Evolutionary conservation across 495 filamentous ascomycete genomes (phyloP).

Genomic region (Halenospora varia): DNA sequence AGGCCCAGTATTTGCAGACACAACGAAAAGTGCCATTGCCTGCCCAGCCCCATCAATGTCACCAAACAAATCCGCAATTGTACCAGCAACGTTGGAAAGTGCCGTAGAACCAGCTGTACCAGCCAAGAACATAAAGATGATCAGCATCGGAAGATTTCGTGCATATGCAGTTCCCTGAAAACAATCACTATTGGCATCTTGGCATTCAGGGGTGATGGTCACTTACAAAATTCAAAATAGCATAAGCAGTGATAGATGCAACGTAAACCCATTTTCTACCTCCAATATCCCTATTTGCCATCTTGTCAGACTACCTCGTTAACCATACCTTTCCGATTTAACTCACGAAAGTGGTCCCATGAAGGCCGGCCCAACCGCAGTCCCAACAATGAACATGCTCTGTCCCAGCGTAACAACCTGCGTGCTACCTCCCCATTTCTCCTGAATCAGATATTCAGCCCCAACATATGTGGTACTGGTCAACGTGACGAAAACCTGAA

Average conservation of each 20-base stretch:
- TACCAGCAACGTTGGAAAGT: constrained; percentile 35
- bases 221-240: constrained; percentile 30
- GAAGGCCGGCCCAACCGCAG: constrained; percentile 62
- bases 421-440: constrained; percentile 29
- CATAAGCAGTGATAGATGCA: constrained; percentile 28
- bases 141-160: constrained; percentile 34
- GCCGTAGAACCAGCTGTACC: constrained; percentile 34
- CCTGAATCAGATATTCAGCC: constrained; percentile 28
- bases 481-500: constrained; percentile 31
- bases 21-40: constrained; percentile 35
- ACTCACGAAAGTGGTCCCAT: constrained; percentile 69
- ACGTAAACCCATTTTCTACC: constrained; percentile 39
- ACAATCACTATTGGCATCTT: constrained; percentile 1
- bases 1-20: constrained; percentile 32
- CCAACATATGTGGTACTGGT: constrained; percentile 33
- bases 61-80: constrained; percentile 34
- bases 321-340: neutral
- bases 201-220: too few relatives aligned
- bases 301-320: neutral
- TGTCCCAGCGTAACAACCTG: constrained; percentile 64
- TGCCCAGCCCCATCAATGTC: constrained; percentile 33
- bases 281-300: constrained; percentile 29
- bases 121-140: constrained; percentile 35
- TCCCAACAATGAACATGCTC: constrained; percentile 75
- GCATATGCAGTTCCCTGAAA: constrained; percentile 30